phyloP scores from a whole-genome alignment of 2,329 filamentous ascomycete species.

The Aureobasidium melanogenum region DNA sequence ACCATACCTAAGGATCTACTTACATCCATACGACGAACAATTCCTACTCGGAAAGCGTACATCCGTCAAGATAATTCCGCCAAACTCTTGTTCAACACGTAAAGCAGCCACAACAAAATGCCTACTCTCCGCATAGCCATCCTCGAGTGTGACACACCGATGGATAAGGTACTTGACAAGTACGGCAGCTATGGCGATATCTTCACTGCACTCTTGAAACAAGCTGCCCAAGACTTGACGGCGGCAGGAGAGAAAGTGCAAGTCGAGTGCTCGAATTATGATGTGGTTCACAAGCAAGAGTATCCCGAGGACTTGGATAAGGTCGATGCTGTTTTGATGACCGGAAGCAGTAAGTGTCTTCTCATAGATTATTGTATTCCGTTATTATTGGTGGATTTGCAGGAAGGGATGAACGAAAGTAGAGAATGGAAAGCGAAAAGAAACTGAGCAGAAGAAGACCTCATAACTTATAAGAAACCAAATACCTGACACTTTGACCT shows the following conservation, averaged over 20 bases:
- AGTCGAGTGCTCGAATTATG: slow-evolving; percentile 55
- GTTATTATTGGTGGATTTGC: no score
- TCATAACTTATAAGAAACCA: not conserved
- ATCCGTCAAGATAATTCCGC: no score
- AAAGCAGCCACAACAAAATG: not conserved
- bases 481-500: not conserved
- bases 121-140: slow-evolving; percentile 64
- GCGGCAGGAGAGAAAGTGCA: slow-evolving; percentile 20
- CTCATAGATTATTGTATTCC: no score
- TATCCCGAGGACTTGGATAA: slow-evolving; percentile 64
- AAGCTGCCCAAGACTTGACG: slow-evolving; percentile 31
- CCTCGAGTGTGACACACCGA: slow-evolving; percentile 77
- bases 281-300: slow-evolving; percentile 58
- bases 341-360: slow-evolving; percentile 43
- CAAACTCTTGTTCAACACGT: no score
- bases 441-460: not conserved
- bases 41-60: not conserved
- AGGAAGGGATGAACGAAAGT: no score
- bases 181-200: slow-evolving; percentile 65
- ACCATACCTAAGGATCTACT: not conserved
- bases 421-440: not conserved
- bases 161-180: slow-evolving; percentile 52
- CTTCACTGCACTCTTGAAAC: slow-evolving; percentile 43
- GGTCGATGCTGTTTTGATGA: slow-evolving; percentile 75
- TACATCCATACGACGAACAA: no score